These are phyloP conservation scores for Pseudogymnoascus sp. DNA, from an alignment of 2,329 filamentous ascomycete genomes.

Conservation along the genomic window DNA sequence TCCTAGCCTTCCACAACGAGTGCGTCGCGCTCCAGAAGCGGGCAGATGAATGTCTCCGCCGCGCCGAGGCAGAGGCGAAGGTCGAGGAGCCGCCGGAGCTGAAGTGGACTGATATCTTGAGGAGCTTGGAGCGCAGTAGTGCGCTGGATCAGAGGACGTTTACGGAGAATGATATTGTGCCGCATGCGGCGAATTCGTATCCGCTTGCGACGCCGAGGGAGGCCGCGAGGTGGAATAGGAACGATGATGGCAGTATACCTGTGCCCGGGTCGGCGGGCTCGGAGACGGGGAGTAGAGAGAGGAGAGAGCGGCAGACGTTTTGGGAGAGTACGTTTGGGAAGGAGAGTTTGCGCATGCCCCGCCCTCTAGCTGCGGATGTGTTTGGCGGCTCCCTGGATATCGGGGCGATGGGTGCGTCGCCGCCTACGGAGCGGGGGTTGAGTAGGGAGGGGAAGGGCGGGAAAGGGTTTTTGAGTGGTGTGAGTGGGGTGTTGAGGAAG, in stretches of 20 bases:
- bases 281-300: conserved; percentile 18
- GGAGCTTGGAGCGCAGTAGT: conserved; percentile 18
- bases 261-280: conserved; percentile 20
- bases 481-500: neutral
- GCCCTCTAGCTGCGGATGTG: conserved; percentile 16
- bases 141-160: neutral
- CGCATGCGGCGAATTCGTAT: neutral
- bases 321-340: conserved; percentile 29
- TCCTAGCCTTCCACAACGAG: conserved; percentile 26
- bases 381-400: neutral
- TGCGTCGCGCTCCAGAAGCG: conserved; percentile 27
- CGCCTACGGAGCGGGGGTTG: conserved; percentile 23
- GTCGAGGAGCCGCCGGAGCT: conserved; percentile 20
- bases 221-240: neutral
- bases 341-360: conserved; percentile 20
- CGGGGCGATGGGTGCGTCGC: conserved; percentile 4
- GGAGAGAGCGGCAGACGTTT: conserved; percentile 26
- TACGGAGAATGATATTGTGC: conserved; percentile 8
- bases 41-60: conserved; percentile 27
- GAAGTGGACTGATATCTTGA: conserved; percentile 26
- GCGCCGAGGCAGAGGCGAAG: conserved; percentile 20
- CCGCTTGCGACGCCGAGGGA: neutral
- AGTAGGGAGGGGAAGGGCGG: conserved; percentile 24
- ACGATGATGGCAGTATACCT: neutral
- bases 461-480: conserved; percentile 25